Evolutionary conservation across 495 filamentous ascomycete genomes (phyloP).

Genomic region (Hyaloscypha hepaticicola): DNA sequence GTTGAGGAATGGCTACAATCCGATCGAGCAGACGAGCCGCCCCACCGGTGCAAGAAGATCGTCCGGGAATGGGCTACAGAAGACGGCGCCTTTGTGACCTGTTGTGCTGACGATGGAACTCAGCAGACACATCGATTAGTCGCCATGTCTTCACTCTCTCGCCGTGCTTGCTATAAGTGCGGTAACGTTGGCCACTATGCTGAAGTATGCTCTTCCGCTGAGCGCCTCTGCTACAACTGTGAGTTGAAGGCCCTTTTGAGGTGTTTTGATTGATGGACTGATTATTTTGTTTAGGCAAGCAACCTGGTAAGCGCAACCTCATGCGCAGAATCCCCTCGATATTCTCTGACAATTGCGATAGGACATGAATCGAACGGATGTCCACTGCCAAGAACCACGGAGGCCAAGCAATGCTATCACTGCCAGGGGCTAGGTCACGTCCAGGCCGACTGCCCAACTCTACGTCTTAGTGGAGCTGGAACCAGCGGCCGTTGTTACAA

Average conservation of each 20-base stretch:
- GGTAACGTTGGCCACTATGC: conserved; percentile 99
- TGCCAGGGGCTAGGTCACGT: conserved; percentile 98
- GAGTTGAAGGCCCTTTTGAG: conserved; percentile 36
- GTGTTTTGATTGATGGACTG: neutral
- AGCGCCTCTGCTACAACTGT: conserved; percentile 99
- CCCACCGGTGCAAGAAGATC: conserved; percentile 38
- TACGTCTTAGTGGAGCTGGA: conserved; percentile 79
- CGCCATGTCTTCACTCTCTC: conserved; percentile 87
- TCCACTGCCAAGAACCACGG: conserved; percentile 92
- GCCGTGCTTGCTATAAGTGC: conserved; percentile 99
- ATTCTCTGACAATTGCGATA: conserved; percentile 41
- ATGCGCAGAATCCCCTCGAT: neutral
- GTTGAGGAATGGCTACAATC: conserved; percentile 33
- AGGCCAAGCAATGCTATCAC: conserved; percentile 99
- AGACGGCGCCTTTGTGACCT: conserved; percentile 36
- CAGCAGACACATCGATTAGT: conserved; percentile 40
- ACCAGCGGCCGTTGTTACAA: conserved; percentile 90
- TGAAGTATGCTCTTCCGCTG: conserved; percentile 94
- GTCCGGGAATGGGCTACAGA: conserved; percentile 34
- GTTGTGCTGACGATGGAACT: conserved; percentile 39
- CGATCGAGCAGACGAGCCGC: conserved; percentile 26
- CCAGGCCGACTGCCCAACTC: conserved; percentile 97
- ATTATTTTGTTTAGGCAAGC: conserved; percentile 60
- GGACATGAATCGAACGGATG: conserved; percentile 98
- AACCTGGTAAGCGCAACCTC: conserved; percentile 62